Evolutionary conservation across 1,139 yeast genomes (phyloP), one percentile per base, ranked within the genome.

Genomic region (Saccharomyces pastorianus): DNA sequence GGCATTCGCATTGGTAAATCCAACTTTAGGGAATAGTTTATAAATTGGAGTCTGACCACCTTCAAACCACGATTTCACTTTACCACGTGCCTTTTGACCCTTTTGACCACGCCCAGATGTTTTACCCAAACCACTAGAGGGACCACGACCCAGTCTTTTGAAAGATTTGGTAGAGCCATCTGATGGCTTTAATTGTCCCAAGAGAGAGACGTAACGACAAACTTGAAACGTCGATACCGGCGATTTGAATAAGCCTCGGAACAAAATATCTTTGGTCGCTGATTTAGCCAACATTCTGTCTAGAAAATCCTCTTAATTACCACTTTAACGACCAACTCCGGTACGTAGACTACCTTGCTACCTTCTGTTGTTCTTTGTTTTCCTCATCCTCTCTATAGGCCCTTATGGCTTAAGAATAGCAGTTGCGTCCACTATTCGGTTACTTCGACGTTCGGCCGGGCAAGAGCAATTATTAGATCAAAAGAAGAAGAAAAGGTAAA

Each of bases 41-140:
- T 83, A 87, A 64, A 85, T 85, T 26, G 98, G 98, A 0, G 98
- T 93, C 71, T 93, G 99, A 67, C 99, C 99, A 81, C 99, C 99
- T 76, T 93, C 99, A 70, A 91, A 88, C 93, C 96, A 89, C 59
- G 86, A 82, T 56, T 91, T 93, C 25, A 91, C 95, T 53, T 84
- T 82, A 41, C 93, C 88, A 73, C 98, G 82, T 13, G 98, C 97
- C 74, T 91, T 91, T 71, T 93, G 99, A 82, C 99, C 99, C 74
- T 91, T 95, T 68, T 89, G 96, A 76, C 99, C 99, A 70, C 99
- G 81, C 51, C 96, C 96, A 3, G 98, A 83, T 1, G 98, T 93
- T 72, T 91, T 90, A 75, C 99, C 95, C 62, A 77, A 76, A 14
- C 96, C 96, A 49, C 96, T 85, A 38, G 96, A 93, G 44, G 96